Evolutionary conservation across 2,329 filamentous ascomycete species (phyloP), one percentile per base, ranked within the genome.

Genomic region (Exophiala oligosperma): DNA sequence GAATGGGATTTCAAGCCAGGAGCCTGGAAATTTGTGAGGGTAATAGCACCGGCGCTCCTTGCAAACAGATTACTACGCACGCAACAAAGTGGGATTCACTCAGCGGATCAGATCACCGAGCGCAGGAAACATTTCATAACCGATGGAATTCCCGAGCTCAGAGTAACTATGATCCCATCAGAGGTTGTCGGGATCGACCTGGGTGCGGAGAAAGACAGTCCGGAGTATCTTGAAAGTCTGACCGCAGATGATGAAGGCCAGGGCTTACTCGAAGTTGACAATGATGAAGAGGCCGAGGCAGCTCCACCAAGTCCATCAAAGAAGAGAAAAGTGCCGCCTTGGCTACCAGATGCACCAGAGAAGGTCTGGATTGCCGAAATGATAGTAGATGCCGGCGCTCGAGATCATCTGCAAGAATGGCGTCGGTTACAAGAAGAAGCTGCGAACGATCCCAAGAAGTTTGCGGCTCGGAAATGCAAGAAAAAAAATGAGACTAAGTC

Each of bases 1-100:
- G 91, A 92, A 59, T 99, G 94, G 94, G 84, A 82, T 3, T 88
- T 86, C 66, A 83, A 86, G 28, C 81, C 82, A 51, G 93, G 92
- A 0, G 92, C 92, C 14, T 84, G 89, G 68, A 96, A 96, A 69
- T 90, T 96, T 60, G 86, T 96, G 28, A 84, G 88, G 12, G 88
- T 90, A 28, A 76, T 97, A 9, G 89, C 91, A 0, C 90, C 91
- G 9, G 86, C 88, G 6, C 75, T 97, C 1, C 77, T 97, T 85
- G 12, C 84, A 82, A 60, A 85, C 82, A 60, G 78, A 86, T 63
- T 79, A 67, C 67, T 69, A 62, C 52, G 56, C 4, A 48, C 2
- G n/a, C 23, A 58, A 73, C 70, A 26, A 71, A 69, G 65, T 71
- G 21, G 64, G n/a, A 44, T 61, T 23, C 23, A 56, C 66, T 63